Percentiles rank a stretch among this genome's conserved stretches.
Conservation (phyloP, 2,329 filamentous ascomycete genomes). For the Xylaria sp. region DNA sequence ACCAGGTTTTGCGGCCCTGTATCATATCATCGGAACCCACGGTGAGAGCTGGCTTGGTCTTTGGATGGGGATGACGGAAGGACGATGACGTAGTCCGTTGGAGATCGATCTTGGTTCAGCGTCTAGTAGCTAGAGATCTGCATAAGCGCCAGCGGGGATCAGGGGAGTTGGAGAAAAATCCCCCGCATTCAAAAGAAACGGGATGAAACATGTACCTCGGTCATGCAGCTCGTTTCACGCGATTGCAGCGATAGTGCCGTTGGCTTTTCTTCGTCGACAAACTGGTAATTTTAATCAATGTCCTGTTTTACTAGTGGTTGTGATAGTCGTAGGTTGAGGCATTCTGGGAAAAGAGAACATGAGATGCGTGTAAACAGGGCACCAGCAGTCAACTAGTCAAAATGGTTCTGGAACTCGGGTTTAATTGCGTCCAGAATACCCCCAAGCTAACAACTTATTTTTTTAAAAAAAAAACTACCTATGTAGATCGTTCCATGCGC, state of each 20-base stretch:
- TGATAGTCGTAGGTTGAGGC: no score
- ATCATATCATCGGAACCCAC: conserved; percentile 21
- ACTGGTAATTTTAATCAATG: no score
- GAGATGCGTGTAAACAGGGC: no score
- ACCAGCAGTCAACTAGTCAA: no score
- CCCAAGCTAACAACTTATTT: not conserved
- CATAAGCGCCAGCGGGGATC: not conserved
- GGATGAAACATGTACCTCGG: no score
- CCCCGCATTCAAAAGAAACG: conserved; percentile 6
- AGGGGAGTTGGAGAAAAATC: not conserved
- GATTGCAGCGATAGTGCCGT: no score
- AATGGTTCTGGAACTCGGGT: no score
- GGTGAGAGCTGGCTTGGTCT: conserved; percentile 28
- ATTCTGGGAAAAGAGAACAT: no score
- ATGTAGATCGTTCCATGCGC: not conserved
- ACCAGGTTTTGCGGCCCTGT: conserved; percentile 29
- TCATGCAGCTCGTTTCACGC: no score
- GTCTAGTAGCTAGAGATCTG: conserved; percentile 10
- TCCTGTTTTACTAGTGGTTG: no score
- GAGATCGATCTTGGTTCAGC: conserved; percentile 24
- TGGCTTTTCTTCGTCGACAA: no score
- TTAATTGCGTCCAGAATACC: no score
- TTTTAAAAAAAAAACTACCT: not conserved
- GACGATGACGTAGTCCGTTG: conserved; percentile 31
- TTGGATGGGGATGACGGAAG: conserved; percentile 24